A percentile compares a stretch with the other conserved stretches of the same genome.
These are phyloP conservation scores for Pyronema omphalodes DNA, from an alignment of 495 filamentous ascomycete species.

Conservation along the genomic window DNA sequence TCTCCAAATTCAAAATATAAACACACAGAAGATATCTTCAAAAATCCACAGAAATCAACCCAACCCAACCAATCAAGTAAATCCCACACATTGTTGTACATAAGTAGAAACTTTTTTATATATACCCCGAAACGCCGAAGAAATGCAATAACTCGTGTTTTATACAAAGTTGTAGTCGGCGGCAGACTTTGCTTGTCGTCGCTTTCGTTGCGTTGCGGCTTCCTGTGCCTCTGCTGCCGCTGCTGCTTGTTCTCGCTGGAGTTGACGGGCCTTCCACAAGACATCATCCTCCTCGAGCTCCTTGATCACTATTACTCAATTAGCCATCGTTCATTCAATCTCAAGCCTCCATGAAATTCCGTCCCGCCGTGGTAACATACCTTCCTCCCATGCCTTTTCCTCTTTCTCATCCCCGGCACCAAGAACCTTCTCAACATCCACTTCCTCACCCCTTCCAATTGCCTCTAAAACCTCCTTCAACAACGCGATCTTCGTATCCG, in stretches of 20 bases:
- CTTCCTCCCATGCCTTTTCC: conserved; percentile 64
- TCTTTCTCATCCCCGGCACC: conserved; percentile 71
- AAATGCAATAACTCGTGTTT: background rate
- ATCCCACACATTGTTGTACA: too few relatives aligned
- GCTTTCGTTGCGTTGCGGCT: background rate
- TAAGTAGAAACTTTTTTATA: too few relatives aligned
- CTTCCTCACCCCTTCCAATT: conserved; percentile 67
- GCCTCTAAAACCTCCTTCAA: conserved; percentile 68
- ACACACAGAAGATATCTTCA: background rate
- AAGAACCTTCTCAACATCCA: conserved; percentile 69
- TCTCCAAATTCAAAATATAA: background rate
- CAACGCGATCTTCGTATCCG: conserved; percentile 59
- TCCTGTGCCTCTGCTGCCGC: background rate
- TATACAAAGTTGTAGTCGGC: background rate
- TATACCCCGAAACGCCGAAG: too few relatives aligned
- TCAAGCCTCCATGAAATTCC: background rate
- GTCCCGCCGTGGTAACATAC: conserved; percentile 28
- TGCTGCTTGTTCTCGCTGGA: background rate
- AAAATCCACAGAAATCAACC: too few relatives aligned
- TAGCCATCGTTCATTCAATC: background rate
- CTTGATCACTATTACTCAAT: conserved; percentile 38
- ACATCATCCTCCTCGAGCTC: conserved; percentile 67
- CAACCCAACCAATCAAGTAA: too few relatives aligned
- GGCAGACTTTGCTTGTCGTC: background rate
- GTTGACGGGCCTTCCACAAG: conserved; percentile 31